Base-by-base conservation (phyloP, 495 filamentous ascomycete genomes). In the Penicillium mononematosum region DNA sequence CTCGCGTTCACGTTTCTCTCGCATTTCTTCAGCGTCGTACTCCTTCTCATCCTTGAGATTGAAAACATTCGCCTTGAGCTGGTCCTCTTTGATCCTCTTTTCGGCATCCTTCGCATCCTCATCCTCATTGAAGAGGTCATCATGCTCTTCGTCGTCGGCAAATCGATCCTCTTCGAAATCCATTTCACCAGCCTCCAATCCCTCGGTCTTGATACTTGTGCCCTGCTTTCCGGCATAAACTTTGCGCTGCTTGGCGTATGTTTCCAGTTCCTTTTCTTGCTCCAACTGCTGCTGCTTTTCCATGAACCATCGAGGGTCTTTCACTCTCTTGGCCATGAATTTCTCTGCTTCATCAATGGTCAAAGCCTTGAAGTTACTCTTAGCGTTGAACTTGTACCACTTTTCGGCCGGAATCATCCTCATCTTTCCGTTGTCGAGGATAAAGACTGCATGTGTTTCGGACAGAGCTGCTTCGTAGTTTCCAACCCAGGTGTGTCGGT, bases 331-430 rank as follows among this genome's bases (percentile, higher is more conserved):
- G 27, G 83, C 81, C 87, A 93, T 89, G 36, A 83, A 78, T 50
- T 83, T 86, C 69, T 97, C 92, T 0, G 90, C 92, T 60, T 95
- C 90, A 55, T 96, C 92, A 17, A 90, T 85, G 0, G 84, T 88
- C 69, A 92, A 75, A 2, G 82, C 81, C 70, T 91, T 90, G 72
- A 95, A 92, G 48, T 88, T 84, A 45, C 86, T 88, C 69, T 92
- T 96, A 53, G 86, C 81, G 20, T 76, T 88, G 64, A 98, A 97
- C 51, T 87, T 89, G 75, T 98, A 98, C 88, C 88, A 97, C 64
- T 96, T 94, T 62, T 98, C 91, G 10, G 96, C 71, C 0, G 95
- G 95, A 20, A 94, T 79, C 87, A 98, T 90, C 36, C 86, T 85
- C 76, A 96, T 96, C 38, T 81, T 82, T 0, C 69, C 75, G 38